Conservation (phyloP, 257 asterid species). For the Vinca minor region DNA sequence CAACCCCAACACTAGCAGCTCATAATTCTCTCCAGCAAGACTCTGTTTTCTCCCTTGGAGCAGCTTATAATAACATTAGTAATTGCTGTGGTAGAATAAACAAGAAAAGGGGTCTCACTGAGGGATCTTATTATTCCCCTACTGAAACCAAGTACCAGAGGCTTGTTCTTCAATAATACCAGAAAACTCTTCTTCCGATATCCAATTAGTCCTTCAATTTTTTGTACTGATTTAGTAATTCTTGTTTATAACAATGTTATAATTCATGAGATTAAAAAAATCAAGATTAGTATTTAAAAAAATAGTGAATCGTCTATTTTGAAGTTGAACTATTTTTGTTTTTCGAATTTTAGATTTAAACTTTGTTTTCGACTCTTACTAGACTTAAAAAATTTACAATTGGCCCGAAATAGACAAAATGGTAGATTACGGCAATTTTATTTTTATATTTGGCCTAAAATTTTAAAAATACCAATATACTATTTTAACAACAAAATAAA, state of each 20-base stretch:
- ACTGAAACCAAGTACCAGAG: conserved; percentile 46
- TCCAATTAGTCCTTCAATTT: not conserved
- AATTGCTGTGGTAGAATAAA: too few species aligned
- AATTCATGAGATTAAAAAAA: not conserved
- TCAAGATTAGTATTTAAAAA: not conserved
- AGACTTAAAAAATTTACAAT: too few species aligned
- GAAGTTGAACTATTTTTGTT: not conserved
- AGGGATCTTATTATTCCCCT: conserved; percentile 38
- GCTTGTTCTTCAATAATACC: conserved; percentile 39
- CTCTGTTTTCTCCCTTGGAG: conserved; percentile 5
- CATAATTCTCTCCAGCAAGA: conserved; percentile 20
- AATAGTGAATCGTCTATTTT: not conserved
- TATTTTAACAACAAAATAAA: too few species aligned
- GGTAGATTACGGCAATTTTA: too few species aligned
- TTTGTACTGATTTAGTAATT: conserved; percentile 5
- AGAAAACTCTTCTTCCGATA: not conserved
- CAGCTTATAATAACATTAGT: too few species aligned
- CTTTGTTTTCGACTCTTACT: too few species aligned
- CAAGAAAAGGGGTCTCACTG: conserved; percentile 44
- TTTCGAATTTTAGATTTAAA: too few species aligned
- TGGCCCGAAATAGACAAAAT: too few species aligned
- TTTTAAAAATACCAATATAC: too few species aligned
- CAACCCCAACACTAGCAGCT: too few species aligned
- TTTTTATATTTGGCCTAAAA: too few species aligned
- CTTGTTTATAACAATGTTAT: conserved; percentile 4